These are phyloP conservation scores for Paramecium primaurelia DNA, from an alignment of 73 alveolate species.

Conservation along the genomic window DNA sequence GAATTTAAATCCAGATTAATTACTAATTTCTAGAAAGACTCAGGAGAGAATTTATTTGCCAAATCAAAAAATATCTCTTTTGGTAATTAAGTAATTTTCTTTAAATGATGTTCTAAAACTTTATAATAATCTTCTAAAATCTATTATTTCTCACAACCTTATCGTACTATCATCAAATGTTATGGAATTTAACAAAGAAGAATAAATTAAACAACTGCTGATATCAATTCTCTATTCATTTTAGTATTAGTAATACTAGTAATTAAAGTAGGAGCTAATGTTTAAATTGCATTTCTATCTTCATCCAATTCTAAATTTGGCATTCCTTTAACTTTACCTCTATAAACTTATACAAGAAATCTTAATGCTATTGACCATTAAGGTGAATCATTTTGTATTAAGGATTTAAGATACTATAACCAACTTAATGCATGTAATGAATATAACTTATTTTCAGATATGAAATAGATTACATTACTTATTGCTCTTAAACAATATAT, in stretches of 20 bases:
- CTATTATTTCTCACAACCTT: neutral
- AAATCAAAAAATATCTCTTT: neutral
- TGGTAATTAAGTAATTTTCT: neutral
- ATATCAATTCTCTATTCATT: neutral
- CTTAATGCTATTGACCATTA: neutral
- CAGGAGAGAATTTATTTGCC: slow-evolving; percentile 17
- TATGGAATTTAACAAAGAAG: neutral
- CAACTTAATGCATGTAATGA: slow-evolving; percentile 2
- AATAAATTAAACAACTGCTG: neutral
- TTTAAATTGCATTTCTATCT: slow-evolving; percentile 2
- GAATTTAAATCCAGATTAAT: neutral
- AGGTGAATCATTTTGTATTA: neutral
- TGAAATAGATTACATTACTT: neutral
- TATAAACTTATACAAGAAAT: neutral
- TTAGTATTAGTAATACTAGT: neutral
- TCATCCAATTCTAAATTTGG: neutral
- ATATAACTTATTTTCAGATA: neutral
- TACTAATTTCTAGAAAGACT: neutral
- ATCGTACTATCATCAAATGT: neutral
- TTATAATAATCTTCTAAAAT: neutral
- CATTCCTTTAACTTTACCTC: neutral
- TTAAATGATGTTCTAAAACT: neutral
- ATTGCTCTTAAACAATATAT: neutral
- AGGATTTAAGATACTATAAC: neutral
- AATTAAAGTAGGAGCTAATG: neutral